Conservation (phyloP, 257 asterid genomes). For the Ballota nigra region DNA sequence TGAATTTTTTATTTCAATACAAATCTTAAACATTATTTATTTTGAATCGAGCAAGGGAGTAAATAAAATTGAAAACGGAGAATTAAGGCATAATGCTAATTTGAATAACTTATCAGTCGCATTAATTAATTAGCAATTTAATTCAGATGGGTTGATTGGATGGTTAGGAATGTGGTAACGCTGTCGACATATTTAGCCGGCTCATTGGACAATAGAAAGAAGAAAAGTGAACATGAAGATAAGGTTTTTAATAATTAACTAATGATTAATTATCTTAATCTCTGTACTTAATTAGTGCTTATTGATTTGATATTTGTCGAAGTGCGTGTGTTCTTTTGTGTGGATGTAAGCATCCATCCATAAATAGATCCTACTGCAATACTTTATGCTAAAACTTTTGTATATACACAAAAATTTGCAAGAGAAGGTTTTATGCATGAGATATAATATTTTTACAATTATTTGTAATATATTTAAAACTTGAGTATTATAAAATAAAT, state of each 20-base stretch:
- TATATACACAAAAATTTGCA: background rate
- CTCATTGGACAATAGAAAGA: background rate
- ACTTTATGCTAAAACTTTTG: background rate
- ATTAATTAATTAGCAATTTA: conserved; percentile 20
- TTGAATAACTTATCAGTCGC: no score
- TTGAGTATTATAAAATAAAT: no score
- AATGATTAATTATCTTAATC: conserved; percentile 7
- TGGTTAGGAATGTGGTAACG: conserved; percentile 11
- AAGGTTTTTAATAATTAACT: conserved; percentile 22
- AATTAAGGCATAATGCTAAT: no score
- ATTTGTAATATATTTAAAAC: no score
- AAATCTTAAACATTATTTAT: no score
- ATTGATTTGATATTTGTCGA: conserved; percentile 3
- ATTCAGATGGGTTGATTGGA: conserved; percentile 25
- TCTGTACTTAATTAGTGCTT: conserved; percentile 2
- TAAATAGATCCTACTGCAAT: background rate
- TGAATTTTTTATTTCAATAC: no score
- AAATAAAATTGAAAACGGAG: no score
- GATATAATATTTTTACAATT: no score
- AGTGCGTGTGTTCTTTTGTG: background rate
- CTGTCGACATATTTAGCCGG: background rate
- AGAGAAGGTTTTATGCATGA: no score
- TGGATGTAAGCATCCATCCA: conserved; percentile 20
- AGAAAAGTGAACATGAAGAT: conserved; percentile 18
- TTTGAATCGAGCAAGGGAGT: no score